A percentile compares a stretch with the other conserved stretches of the same genome.
Conservation (phyloP, 805 yeast genomes). For the Torulaspora gathmanii region DNA sequence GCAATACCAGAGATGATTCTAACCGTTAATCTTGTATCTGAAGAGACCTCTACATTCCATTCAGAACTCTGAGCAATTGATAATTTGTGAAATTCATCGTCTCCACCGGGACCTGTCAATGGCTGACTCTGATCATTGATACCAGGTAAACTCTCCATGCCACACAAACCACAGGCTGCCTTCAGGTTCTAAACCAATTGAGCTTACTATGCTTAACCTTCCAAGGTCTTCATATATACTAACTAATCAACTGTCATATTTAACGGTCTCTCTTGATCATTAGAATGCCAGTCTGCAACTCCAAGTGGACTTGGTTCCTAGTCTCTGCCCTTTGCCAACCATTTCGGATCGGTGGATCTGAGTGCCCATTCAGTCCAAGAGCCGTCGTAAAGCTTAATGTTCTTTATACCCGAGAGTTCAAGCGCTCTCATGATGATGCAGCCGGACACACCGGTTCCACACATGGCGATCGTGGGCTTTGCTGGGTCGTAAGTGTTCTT, state of each 20-base stretch:
- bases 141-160: slow-evolving; percentile 23
- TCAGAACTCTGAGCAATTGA: slow-evolving; percentile 26
- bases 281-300: background rate
- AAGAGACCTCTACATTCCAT: slow-evolving; percentile 36
- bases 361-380: slow-evolving; percentile 57
- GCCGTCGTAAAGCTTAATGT: slow-evolving; percentile 71
- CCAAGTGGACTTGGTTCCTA: background rate
- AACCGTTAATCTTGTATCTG: slow-evolving; percentile 39
- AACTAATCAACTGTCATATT: background rate
- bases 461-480: slow-evolving; percentile 77
- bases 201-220: background rate
- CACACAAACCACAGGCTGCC: background rate
- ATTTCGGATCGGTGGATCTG: slow-evolving; percentile 20
- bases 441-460: slow-evolving; percentile 97
- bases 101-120: slow-evolving; percentile 13
- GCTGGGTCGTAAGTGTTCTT: slow-evolving; percentile 36
- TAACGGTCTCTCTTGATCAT: background rate
- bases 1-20: slow-evolving; percentile 61
- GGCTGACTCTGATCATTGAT: slow-evolving; percentile 15
- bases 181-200: background rate
- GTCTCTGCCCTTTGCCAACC: slow-evolving; percentile 24
- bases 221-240: background rate
- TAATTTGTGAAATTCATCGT: slow-evolving; percentile 21
- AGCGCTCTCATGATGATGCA: slow-evolving; percentile 77
- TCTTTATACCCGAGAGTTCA: slow-evolving; percentile 46